Evolutionary conservation across 2,329 filamentous ascomycete species (phyloP).

Genomic region (Aureobasidium melanogenum): DNA sequence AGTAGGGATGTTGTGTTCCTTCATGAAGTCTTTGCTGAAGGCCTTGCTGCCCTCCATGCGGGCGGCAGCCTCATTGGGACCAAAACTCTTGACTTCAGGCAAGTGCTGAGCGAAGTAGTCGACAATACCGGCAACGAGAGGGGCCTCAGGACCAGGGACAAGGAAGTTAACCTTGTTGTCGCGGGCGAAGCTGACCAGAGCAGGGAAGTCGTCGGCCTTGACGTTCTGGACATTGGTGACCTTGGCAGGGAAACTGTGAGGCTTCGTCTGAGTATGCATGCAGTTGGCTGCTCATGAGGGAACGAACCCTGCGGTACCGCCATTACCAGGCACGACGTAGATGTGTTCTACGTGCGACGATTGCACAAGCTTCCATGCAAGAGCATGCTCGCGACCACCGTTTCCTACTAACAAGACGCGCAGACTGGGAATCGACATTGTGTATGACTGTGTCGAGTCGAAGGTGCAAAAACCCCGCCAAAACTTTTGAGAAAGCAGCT

Average conservation of each 20-base stretch:
- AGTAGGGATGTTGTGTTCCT: conserved; percentile 78
- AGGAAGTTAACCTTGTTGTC: conserved; percentile 70
- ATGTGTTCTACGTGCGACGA: conserved; percentile 72
- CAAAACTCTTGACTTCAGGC: conserved; percentile 65
- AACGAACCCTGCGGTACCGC: conserved; percentile 58
- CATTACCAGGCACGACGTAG: conserved; percentile 65
- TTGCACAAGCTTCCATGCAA: conserved; percentile 88
- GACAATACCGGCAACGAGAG: conserved; percentile 85
- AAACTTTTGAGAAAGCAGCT: background rate
- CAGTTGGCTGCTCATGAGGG: background rate
- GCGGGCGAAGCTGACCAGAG: conserved; percentile 66
- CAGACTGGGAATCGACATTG: conserved; percentile 31
- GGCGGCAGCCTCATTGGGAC: conserved; percentile 75
- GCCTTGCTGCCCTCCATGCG: conserved; percentile 94
- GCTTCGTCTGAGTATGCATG: conserved; percentile 11
- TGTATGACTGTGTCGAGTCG: conserved; percentile 5
- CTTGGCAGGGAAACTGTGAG: conserved; percentile 22
- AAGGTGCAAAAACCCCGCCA: conserved; percentile 1
- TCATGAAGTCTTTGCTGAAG: conserved; percentile 98
- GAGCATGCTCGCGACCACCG: conserved; percentile 86
- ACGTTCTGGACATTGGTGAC: conserved; percentile 56
- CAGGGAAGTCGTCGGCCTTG: conserved; percentile 66
- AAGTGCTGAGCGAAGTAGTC: conserved; percentile 58
- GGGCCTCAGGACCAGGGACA: conserved; percentile 83
- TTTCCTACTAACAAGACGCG: conserved; percentile 83